These are phyloP conservation scores for Chlamydomonas sp. DNA, from an alignment of 139 green algal genomes.

Conservation along the genomic window DNA sequence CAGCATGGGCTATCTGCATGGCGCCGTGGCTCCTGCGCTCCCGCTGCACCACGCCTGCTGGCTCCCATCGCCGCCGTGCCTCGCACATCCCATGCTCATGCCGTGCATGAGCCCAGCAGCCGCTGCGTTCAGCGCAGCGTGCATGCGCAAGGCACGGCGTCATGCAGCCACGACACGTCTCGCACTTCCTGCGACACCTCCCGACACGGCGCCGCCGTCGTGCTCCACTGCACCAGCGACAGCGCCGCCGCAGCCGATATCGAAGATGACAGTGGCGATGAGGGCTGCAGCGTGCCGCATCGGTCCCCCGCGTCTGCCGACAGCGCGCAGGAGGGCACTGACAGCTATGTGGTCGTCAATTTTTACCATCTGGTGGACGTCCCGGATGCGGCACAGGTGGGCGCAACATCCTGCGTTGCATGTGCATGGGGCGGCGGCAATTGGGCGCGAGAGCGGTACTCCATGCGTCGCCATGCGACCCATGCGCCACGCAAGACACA, in stretches of 20 bases:
- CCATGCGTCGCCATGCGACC: neutral
- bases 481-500: neutral
- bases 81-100: no score
- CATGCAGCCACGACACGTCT: no score
- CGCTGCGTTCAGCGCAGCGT: no score
- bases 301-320: neutral
- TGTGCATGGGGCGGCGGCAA: neutral
- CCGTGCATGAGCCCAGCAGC: no score
- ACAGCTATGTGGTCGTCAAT: slow-evolving; percentile 80
- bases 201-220: no score
- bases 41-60: no score
- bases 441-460: neutral
- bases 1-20: no score
- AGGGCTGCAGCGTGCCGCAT: neutral
- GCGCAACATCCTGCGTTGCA: neutral
- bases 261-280: neutral
- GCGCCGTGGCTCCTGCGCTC: no score
- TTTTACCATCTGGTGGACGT: slow-evolving; percentile 91
- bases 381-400: slow-evolving; percentile 49
- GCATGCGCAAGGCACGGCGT: no score
- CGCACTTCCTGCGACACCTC: no score
- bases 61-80: no score
- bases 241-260: neutral
- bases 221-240: neutral
- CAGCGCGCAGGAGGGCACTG: neutral